phyloP scores from a whole-genome alignment of 2,329 filamentous ascomycete genomes.

The Magnaporthiopsis poae region DNA sequence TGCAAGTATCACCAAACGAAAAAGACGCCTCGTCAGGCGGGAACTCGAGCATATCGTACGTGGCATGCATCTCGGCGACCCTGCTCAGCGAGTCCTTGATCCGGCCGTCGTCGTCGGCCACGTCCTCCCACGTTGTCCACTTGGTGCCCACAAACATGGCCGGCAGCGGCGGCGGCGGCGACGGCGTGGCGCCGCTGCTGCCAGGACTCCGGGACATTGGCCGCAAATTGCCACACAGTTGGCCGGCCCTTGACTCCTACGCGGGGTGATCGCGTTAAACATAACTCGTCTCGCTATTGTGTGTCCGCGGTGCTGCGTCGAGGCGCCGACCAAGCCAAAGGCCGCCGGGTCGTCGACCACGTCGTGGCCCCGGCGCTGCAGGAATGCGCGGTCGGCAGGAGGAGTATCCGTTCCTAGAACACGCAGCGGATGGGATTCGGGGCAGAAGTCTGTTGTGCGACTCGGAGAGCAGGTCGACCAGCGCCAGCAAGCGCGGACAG shows the following conservation, averaged over 20 bases:
- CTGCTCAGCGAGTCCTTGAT: background rate
- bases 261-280: too few relatives aligned
- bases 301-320: too few relatives aligned
- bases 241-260: too few relatives aligned
- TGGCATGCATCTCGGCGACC: conserved; percentile 9
- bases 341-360: conserved; percentile 43
- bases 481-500: conserved; percentile 42
- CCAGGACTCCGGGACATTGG: too few relatives aligned
- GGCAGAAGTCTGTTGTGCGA: too few relatives aligned
- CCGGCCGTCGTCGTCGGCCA: background rate
- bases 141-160: conserved; percentile 49
- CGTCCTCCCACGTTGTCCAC: conserved; percentile 40
- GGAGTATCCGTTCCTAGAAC: conserved; percentile 47
- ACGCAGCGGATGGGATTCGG: conserved; percentile 27
- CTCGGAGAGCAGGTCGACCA: conserved; percentile 26
- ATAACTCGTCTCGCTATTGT: too few relatives aligned
- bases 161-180: conserved; percentile 24
- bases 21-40: conserved; percentile 28
- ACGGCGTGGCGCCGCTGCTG: too few relatives aligned
- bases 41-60: conserved; percentile 24
- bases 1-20: conserved; percentile 30
- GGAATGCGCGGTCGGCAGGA: conserved; percentile 39
- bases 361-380: conserved; percentile 38
- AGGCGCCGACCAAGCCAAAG: conserved; percentile 36
- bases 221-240: too few relatives aligned